These are phyloP conservation scores for Myriosclerotinia duriaeana DNA, from an alignment of 2,329 filamentous ascomycete genomes.

Conservation along the genomic window DNA sequence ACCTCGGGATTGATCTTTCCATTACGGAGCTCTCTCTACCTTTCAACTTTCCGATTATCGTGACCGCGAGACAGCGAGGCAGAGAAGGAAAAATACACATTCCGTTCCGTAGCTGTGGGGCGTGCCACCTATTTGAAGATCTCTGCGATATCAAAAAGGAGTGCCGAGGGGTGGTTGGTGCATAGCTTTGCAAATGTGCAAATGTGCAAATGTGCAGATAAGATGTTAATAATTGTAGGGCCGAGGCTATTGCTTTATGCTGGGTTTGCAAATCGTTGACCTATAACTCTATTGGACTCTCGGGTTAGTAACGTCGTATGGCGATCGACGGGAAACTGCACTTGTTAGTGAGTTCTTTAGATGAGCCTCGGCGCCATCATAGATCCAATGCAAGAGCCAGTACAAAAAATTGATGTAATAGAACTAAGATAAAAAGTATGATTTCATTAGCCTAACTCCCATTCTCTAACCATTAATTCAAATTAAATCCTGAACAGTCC, in stretches of 20 bases:
- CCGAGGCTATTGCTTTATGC: not conserved
- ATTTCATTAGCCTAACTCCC: conserved; percentile 20
- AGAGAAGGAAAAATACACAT: not conserved
- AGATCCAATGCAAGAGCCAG: not conserved
- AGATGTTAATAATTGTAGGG: not conserved
- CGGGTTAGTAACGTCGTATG: not conserved
- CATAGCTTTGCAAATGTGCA: not conserved
- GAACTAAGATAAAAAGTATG: not conserved
- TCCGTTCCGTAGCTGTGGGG: not conserved
- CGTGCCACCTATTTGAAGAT: not conserved
- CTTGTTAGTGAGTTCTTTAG: not conserved
- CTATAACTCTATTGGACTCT: not conserved
- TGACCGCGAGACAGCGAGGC: not conserved
- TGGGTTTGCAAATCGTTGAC: not conserved
- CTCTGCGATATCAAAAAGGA: not conserved
- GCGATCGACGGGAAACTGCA: not conserved
- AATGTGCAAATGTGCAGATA: not conserved
- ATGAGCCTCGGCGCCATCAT: not conserved
- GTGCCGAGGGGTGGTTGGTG: not conserved
- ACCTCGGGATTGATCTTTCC: not conserved
- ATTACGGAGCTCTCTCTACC: not conserved
- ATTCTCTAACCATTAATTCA: not conserved
- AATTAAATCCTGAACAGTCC: conserved; percentile 7
- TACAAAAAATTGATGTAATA: not conserved
- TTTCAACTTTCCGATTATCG: not conserved